Percentiles rank a stretch among this genome's conserved stretches.
Evolutionary conservation across 1,284 basidiomycete species (phyloP).

Genomic region (Vanrija pseudolonga): DNA sequence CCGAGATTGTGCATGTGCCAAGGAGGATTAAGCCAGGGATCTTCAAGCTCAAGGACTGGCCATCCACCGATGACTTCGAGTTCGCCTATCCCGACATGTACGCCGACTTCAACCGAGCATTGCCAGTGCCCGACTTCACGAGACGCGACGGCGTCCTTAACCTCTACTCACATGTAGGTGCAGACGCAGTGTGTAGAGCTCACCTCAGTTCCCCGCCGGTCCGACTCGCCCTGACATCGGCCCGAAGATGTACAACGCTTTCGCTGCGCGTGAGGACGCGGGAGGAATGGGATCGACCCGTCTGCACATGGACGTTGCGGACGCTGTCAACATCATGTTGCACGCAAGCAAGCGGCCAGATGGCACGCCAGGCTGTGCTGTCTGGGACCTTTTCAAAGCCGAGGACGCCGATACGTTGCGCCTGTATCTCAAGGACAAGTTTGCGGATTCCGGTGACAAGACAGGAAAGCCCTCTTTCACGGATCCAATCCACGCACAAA

Average conservation of each 20-base stretch:
- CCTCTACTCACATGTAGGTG: constrained; percentile 57
- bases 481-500: constrained; percentile 91
- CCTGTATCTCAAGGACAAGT: constrained; percentile 60
- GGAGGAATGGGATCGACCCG: constrained; percentile 57
- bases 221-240: constrained; percentile 84
- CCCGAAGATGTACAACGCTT: constrained; percentile 57
- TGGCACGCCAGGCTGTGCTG: constrained; percentile 71
- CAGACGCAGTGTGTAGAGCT: background rate
- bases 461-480: constrained; percentile 30
- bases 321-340: constrained; percentile 89
- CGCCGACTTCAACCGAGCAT: constrained; percentile 73
- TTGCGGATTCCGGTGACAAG: constrained; percentile 12
- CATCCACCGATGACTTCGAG: constrained; percentile 77
- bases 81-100: constrained; percentile 79
- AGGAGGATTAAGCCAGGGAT: background rate
- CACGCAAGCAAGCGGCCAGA: constrained; percentile 62
- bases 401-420: constrained; percentile 77
- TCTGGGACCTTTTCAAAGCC: constrained; percentile 86
- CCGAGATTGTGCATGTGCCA: too few species aligned
- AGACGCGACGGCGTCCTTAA: constrained; percentile 83
- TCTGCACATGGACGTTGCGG: constrained; percentile 94
- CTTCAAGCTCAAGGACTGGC: constrained; percentile 67
- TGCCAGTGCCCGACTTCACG: constrained; percentile 84
- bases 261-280: constrained; percentile 27
- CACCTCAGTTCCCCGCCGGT: constrained; percentile 76